Percentiles rank a stretch among this genome's conserved stretches.
Conservation (phyloP, 228 moss, liverwort and hornwort species). For the Sphagnum fallax region DNA sequence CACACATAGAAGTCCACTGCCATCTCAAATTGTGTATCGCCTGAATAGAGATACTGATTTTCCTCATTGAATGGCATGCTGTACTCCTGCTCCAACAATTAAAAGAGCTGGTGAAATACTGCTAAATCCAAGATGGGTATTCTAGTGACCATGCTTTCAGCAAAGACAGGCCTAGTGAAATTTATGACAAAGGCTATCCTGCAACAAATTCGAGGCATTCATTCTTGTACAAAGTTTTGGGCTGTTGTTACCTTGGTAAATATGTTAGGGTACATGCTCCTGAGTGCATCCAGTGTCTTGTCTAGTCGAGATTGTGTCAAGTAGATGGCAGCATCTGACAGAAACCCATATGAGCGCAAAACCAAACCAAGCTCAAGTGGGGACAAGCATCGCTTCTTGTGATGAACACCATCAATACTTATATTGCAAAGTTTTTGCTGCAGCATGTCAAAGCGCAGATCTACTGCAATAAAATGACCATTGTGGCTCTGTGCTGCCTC, state of each 20-base stretch:
- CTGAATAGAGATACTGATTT: constrained; percentile 46
- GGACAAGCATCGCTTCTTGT: constrained; percentile 42
- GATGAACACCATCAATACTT: constrained; percentile 4
- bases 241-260: constrained; percentile 44
- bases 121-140: not conserved
- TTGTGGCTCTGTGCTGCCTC: constrained; percentile 45
- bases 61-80: constrained; percentile 70
- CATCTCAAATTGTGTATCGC: constrained; percentile 56
- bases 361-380: constrained; percentile 40
- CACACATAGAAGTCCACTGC: constrained; percentile 63
- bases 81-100: constrained; percentile 39
- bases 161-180: too few species aligned
- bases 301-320: constrained; percentile 55
- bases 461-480: constrained; percentile 46
- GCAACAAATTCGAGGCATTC: too few species aligned
- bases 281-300: constrained; percentile 33
- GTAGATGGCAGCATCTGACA: constrained; percentile 46
- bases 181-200: too few species aligned
- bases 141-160: too few species aligned
- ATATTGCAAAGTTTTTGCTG: constrained; percentile 37
- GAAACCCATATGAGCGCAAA: constrained; percentile 40
- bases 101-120: not conserved
- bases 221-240: too few species aligned
- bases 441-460: constrained; percentile 36
- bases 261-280: constrained; percentile 38